phyloP scores from a whole-genome alignment of 768 basidiomycete species.

The Rhizopogon vesiculosus region DNA sequence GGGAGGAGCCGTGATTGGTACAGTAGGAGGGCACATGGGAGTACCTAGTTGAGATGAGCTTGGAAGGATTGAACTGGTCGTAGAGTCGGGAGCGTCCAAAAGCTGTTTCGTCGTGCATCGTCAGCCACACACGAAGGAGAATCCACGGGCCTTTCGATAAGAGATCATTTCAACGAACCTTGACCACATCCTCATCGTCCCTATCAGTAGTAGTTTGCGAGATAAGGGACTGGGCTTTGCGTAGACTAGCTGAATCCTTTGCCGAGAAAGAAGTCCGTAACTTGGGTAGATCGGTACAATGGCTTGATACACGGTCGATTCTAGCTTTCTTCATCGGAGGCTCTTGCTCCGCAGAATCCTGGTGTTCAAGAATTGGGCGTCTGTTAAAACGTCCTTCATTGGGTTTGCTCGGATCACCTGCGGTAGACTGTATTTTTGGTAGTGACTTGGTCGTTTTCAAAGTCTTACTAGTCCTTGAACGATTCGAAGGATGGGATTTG shows the following conservation, averaged over 20 bases:
- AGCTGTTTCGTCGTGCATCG: constrained; percentile 7
- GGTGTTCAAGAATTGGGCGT: background rate
- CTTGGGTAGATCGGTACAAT: background rate
- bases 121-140: background rate
- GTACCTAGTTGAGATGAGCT: background rate
- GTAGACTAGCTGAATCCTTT: constrained; percentile 33
- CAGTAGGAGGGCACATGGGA: constrained; percentile 13
- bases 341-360: background rate
- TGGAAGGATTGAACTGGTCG: constrained; percentile 1
- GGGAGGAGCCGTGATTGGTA: constrained; percentile 22
- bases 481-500: background rate
- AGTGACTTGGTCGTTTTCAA: background rate
- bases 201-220: constrained; percentile 20
- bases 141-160: background rate
- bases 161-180: constrained; percentile 4
- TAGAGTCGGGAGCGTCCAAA: background rate
- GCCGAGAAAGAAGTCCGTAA: constrained; percentile 16
- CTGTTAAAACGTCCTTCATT: background rate
- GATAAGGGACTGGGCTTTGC: constrained; percentile 35
- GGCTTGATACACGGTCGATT: constrained; percentile 3
- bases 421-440: background rate
- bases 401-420: background rate
- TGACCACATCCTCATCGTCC: constrained; percentile 7
- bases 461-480: background rate
- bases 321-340: constrained; percentile 15